Percentiles rank a stretch among this genome's conserved stretches.
Evolutionary conservation across 257 asterid species (phyloP).

Genomic region (Petunia axillaris): DNA sequence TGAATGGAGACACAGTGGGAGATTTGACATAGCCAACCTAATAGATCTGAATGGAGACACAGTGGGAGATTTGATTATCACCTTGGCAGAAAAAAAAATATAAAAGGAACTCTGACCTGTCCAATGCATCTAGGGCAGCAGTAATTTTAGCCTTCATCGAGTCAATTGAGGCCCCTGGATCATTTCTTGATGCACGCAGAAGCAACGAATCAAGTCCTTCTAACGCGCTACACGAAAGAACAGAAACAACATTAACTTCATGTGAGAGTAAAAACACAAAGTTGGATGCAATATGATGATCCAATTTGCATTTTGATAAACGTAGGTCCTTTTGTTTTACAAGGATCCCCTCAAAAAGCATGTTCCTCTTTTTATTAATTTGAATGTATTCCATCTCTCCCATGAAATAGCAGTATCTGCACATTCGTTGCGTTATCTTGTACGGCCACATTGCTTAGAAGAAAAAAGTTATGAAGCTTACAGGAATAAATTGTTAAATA

Average conservation of each 20-base stretch:
- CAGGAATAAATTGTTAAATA: neutral
- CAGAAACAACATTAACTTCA: neutral
- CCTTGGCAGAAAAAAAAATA: neutral
- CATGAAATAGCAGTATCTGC: neutral
- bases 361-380: conserved; percentile 10
- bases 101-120: conserved; percentile 52
- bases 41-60: neutral
- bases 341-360: neutral
- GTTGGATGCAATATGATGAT: conserved; percentile 18
- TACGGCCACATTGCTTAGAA: conserved; percentile 2
- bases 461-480: neutral
- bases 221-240: conserved; percentile 61
- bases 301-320: conserved; percentile 1
- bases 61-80: neutral
- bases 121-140: conserved; percentile 62
- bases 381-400: neutral
- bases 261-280: neutral
- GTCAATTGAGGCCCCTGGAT: conserved; percentile 54
- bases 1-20: neutral
- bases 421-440: neutral
- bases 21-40: neutral
- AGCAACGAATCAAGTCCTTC: conserved; percentile 96
- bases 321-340: neutral
- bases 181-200: conserved; percentile 79
- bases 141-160: conserved; percentile 65